These are phyloP conservation scores for Musa schizocarpa DNA, from an alignment of 176 grass and related monocot genomes.

Conservation along the genomic window DNA sequence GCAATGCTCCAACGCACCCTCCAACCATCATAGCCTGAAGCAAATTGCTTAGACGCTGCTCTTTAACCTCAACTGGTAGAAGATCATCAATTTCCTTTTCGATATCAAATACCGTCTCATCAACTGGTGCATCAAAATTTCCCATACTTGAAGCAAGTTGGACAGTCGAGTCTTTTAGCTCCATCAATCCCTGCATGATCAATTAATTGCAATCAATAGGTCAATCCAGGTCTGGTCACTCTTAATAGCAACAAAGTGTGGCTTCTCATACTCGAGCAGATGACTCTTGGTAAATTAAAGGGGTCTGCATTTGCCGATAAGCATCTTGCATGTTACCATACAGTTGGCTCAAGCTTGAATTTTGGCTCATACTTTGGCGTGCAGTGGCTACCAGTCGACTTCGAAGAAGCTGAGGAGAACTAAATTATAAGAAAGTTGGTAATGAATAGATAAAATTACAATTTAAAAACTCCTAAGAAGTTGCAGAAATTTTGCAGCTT, in stretches of 20 bases:
- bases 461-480: neutral
- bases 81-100: slow-evolving; percentile 97
- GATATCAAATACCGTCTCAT: slow-evolving; percentile 79
- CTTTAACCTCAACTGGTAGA: slow-evolving; percentile 90
- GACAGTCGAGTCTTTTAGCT: slow-evolving; percentile 83
- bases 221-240: neutral
- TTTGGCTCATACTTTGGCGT: slow-evolving; percentile 66
- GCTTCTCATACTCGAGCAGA: slow-evolving; percentile 30
- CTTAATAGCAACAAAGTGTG: neutral
- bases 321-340: slow-evolving; percentile 91
- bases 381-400: slow-evolving; percentile 68
- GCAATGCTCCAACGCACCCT: slow-evolving; percentile 77
- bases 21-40: slow-evolving; percentile 73
- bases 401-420: slow-evolving; percentile 58
- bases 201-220: neutral
- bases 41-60: slow-evolving; percentile 87
- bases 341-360: slow-evolving; percentile 86
- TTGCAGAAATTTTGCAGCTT: slow-evolving; percentile 7
- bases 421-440: slow-evolving; percentile 4
- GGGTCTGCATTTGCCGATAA: slow-evolving; percentile 92
- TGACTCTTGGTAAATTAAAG: slow-evolving; percentile 58
- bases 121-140: slow-evolving; percentile 78
- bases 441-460: neutral
- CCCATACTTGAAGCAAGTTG: slow-evolving; percentile 86
- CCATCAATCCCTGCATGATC: slow-evolving; percentile 51